Evolutionary conservation across 176 grass and related monocot genomes (phyloP).

Genomic region (Musa schizocarpa): DNA sequence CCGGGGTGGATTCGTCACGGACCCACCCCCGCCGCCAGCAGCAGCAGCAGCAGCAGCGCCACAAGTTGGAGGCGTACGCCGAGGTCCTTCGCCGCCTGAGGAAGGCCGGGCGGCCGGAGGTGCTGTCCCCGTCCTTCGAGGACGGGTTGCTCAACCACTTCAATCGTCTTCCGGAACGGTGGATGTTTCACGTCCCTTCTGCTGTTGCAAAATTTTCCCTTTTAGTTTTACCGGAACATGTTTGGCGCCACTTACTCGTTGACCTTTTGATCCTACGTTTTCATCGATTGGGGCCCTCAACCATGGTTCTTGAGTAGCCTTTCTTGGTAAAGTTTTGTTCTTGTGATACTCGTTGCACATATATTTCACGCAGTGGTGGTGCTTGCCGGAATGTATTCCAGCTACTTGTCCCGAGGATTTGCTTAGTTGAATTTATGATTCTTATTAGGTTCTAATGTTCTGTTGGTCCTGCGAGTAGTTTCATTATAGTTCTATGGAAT

Average conservation of each 20-base stretch:
- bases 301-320: background rate
- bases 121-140: slow-evolving; percentile 39
- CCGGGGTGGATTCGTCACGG: background rate
- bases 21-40: slow-evolving; percentile 29
- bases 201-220: background rate
- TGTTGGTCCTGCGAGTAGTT: no score
- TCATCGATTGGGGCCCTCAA: background rate
- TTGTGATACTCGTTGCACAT: background rate
- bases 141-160: slow-evolving; percentile 59
- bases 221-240: background rate
- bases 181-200: background rate
- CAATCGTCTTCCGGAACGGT: slow-evolving; percentile 34
- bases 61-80: slow-evolving; percentile 52
- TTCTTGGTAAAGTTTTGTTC: background rate
- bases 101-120: slow-evolving; percentile 24
- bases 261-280: background rate
- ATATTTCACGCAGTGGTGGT: no score
- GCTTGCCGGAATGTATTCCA: no score
- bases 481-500: no score
- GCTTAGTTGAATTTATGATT: no score
- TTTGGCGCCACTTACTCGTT: background rate
- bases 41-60: slow-evolving; percentile 11
- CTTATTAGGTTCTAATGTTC: no score
- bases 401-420: no score
- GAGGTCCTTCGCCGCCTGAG: slow-evolving; percentile 43